A percentile compares a stretch with the other conserved stretches of the same genome.
Evolutionary conservation across 2,329 filamentous ascomycete species (phyloP).

Genomic region (Thielaviopsis punctulata): DNA sequence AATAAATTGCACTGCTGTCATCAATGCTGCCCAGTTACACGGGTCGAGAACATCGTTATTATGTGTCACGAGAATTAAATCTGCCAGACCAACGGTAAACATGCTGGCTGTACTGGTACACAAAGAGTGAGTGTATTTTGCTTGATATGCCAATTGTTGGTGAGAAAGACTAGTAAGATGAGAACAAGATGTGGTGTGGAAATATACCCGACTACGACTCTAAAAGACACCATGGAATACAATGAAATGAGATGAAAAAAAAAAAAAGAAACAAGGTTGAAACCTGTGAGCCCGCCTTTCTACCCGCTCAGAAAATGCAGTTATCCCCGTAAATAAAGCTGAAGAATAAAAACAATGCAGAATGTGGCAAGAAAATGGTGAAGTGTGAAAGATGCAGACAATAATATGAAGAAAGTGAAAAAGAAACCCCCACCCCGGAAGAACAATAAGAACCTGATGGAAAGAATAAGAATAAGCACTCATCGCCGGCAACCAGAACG

Average conservation of each 20-base stretch:
- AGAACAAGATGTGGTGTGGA: not conserved
- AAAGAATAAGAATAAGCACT: constrained; percentile 1
- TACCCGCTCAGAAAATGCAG: not conserved
- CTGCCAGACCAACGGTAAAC: too few relatives aligned
- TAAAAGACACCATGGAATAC: constrained; percentile 7
- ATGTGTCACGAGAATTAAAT: not conserved
- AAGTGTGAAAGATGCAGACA: constrained; percentile 3
- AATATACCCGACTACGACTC: not conserved
- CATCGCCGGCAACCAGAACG: too few relatives aligned
- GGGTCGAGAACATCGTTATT: not conserved
- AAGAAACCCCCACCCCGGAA: too few relatives aligned
- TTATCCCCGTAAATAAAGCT: too few relatives aligned
- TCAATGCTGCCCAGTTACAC: too few relatives aligned
- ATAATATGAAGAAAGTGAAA: constrained; percentile 9
- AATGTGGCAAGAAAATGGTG: not conserved
- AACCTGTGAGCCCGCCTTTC: not conserved
- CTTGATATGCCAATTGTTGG: not conserved
- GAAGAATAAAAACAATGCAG: not conserved
- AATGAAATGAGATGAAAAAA: constrained; percentile 3
- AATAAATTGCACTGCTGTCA: not conserved
- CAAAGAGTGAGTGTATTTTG: too few relatives aligned
- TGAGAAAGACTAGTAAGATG: not conserved
- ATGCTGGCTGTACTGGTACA: too few relatives aligned
- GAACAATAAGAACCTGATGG: too few relatives aligned
- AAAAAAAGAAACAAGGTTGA: not conserved